These are phyloP conservation scores for Alternaria sp. DNA, from an alignment of 2,329 filamentous ascomycete species.

Conservation along the genomic window DNA sequence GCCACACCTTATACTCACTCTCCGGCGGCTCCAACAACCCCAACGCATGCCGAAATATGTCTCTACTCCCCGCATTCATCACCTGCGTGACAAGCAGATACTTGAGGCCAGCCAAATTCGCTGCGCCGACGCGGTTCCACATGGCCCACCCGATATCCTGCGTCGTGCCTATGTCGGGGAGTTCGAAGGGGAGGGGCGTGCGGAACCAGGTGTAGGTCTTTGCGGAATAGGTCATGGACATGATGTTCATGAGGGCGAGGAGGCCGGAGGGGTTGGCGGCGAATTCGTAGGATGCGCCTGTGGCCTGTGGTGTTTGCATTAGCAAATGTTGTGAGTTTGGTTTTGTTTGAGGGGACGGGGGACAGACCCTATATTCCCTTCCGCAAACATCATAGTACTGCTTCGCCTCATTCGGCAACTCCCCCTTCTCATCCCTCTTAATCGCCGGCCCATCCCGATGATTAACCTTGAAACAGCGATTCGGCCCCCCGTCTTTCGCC, in stretches of 20 bases:
- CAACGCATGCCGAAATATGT: constrained; percentile 3
- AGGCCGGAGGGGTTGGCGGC: constrained; percentile 7
- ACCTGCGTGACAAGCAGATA: constrained; percentile 16
- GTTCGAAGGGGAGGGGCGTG: background rate
- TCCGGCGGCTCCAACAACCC: constrained; percentile 2
- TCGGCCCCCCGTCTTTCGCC: constrained; percentile 12
- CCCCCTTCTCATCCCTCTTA: constrained; percentile 10
- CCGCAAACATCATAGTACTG: constrained; percentile 18
- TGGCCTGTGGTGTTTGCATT: too few species aligned
- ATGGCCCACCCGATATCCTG: constrained; percentile 18
- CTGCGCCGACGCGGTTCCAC: constrained; percentile 12
- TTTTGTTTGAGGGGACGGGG: too few species aligned
- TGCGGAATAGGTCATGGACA: constrained; percentile 5
- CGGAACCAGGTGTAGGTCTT: constrained; percentile 10
- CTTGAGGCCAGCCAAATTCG: constrained; percentile 8
- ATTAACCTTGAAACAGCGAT: constrained; percentile 15
- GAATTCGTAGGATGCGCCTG: constrained; percentile 10
- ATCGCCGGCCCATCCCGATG: constrained; percentile 14
- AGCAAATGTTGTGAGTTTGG: too few species aligned
- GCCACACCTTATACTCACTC: constrained; percentile 14
- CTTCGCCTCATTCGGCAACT: constrained; percentile 4
- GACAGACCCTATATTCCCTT: background rate
- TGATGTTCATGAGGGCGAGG: constrained; percentile 13
- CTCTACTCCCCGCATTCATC: constrained; percentile 7
- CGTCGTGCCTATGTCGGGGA: constrained; percentile 9